These are phyloP conservation scores for Globisporangium ultimum DNA, from an alignment of 352 stramenopile genomes.

Conservation along the genomic window DNA sequence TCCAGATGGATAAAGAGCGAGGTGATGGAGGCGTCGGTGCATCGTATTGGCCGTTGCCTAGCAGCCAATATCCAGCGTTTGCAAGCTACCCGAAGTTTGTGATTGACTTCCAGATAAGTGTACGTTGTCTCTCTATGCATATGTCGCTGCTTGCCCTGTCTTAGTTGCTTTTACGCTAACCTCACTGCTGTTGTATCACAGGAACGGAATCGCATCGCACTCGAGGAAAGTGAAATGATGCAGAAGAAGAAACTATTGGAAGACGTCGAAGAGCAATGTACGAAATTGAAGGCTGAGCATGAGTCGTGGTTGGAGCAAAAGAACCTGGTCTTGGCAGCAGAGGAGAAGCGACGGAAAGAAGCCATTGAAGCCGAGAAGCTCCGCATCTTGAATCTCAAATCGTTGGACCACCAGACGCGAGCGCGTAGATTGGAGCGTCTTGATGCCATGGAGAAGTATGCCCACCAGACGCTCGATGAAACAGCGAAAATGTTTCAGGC, in stretches of 20 bases:
- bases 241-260: conserved; percentile 64
- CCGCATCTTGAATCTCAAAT: conserved; percentile 63
- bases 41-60: conserved; percentile 55
- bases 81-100: conserved; percentile 73
- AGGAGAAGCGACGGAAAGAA: conserved; percentile 63
- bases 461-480: conserved; percentile 61
- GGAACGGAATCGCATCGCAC: conserved; percentile 78
- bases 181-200: conserved; percentile 14
- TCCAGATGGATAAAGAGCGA: background rate
- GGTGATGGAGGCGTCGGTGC: background rate
- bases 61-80: conserved; percentile 79
- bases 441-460: conserved; percentile 50
- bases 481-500: conserved; percentile 56
- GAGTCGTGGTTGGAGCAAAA: conserved; percentile 66
- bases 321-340: conserved; percentile 42
- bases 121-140: conserved; percentile 28
- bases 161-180: background rate
- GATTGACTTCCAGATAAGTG: conserved; percentile 82
- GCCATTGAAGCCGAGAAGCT: conserved; percentile 56
- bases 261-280: conserved; percentile 48
- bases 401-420: conserved; percentile 66
- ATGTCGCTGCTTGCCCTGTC: background rate
- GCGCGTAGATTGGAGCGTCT: conserved; percentile 63
- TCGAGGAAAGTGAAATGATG: conserved; percentile 64
- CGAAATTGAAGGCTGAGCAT: conserved; percentile 56